Base-by-base conservation (phyloP, 345 rosid genomes). In the Iberis pinnata region DNA sequence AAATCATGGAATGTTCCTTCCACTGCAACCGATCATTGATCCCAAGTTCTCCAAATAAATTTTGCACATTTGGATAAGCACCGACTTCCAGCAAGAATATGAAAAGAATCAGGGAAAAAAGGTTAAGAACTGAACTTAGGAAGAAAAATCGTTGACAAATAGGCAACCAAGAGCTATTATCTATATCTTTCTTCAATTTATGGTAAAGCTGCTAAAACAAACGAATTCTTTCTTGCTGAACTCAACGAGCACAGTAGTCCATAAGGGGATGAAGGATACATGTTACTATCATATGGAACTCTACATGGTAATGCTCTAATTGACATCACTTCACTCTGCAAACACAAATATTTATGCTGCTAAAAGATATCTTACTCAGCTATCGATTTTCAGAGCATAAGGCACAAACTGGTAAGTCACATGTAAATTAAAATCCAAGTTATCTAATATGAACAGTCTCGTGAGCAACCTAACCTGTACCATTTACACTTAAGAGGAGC, bases 1-100 rank as follows among this genome's bases (percentile, higher is more conserved):
- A 90, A 46, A 90, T 90, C 98, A 90, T 90, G 50, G 95, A 90
- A 56, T 90, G 98, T 64, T 90, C 96, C 70, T 90, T 87, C 98
- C 96, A 87, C 61, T 90, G 95, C 75, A 90, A 69, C 63, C 92
- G 78, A 57, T 90, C 96, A 41, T 79, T 69, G 43, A 90, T 87
- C 43, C 89, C 95, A 60, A 90, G 96, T 76, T 90, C 96, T 45
- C 92, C 89, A 59, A 90, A 87, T 61, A 90, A 70, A 73, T 82
- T 87, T 73, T 90, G 96, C 39, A 90, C 53, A 76, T 87, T 90
- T 48, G 95, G 98, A 70, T 90, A 90, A 10, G 98, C 96, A 57
- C 96, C 92, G 39, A 90, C 96, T 90, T 56, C 72, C 77, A 69
- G 16, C 45, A 73, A 66, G 13, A 58, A 60, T 27, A 46, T 26